A percentile compares a stretch with the other conserved stretches of the same genome.
These are phyloP conservation scores for Suillus cothurnatus DNA, from an alignment of 768 basidiomycete species.

Conservation along the genomic window DNA sequence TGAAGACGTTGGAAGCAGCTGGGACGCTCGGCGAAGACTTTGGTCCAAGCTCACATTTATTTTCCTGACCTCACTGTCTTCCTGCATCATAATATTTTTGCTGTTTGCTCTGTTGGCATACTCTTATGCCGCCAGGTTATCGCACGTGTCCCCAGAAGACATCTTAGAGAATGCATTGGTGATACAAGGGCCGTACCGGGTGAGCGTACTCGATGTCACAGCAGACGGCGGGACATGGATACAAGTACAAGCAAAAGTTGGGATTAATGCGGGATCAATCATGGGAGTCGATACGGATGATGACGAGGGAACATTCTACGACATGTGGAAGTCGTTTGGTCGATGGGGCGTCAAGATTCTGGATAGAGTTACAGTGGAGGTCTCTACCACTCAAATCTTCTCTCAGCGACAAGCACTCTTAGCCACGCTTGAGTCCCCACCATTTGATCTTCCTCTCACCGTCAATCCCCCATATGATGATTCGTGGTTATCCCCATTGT, in stretches of 20 bases:
- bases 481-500: constrained; percentile 61
- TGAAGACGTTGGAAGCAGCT: constrained; percentile 21
- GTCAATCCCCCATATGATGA: constrained; percentile 37
- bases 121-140: constrained; percentile 63
- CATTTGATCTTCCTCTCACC: constrained; percentile 58
- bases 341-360: constrained; percentile 64
- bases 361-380: constrained; percentile 55
- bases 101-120: constrained; percentile 56
- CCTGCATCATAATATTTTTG: constrained; percentile 49
- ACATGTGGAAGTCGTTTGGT: constrained; percentile 66
- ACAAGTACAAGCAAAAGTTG: constrained; percentile 55
- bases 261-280: constrained; percentile 66
- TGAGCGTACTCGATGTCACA: constrained; percentile 67
- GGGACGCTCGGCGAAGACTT: constrained; percentile 29
- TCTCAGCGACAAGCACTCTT: constrained; percentile 45
- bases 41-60: constrained; percentile 42
- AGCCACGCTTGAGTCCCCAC: constrained; percentile 46
- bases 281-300: constrained; percentile 53
- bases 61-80: constrained; percentile 57
- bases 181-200: constrained; percentile 58
- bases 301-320: constrained; percentile 46
- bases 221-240: constrained; percentile 60
- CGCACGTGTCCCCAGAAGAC: constrained; percentile 56
- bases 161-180: constrained; percentile 57
- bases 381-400: constrained; percentile 52